These are phyloP conservation scores for Ilex asprella DNA, from an alignment of 257 asterid genomes.

Conservation along the genomic window DNA sequence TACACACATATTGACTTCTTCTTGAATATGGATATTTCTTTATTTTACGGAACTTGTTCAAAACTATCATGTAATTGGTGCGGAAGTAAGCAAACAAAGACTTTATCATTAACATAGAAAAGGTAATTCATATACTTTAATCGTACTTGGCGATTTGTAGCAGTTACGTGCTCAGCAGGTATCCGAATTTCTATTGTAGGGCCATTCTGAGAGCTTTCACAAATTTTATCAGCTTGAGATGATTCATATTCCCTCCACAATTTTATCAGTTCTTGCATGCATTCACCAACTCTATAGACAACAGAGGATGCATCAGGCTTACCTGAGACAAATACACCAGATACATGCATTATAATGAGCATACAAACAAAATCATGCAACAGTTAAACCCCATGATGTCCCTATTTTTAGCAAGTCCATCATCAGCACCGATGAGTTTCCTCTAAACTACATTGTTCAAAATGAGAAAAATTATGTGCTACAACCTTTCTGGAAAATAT, in stretches of 20 bases:
- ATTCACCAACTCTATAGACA: conserved; percentile 81
- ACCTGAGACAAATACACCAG: conserved; percentile 37
- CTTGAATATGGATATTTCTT: too few relatives aligned
- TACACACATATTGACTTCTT: too few relatives aligned
- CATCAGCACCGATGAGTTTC: not conserved
- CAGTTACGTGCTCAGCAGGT: conserved; percentile 94
- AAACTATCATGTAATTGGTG: too few relatives aligned
- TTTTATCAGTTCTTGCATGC: conserved; percentile 77
- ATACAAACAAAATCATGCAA: not conserved
- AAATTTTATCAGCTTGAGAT: conserved; percentile 50
- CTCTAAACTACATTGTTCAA: not conserved
- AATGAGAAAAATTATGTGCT: not conserved
- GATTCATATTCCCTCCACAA: conserved; percentile 72
- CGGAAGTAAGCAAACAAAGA: too few relatives aligned
- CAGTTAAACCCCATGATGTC: not conserved
- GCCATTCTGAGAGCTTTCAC: conserved; percentile 60
- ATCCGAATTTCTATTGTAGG: conserved; percentile 87
- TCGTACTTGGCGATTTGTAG: conserved; percentile 89
- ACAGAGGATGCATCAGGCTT: conserved; percentile 56
- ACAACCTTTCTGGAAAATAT: not conserved
- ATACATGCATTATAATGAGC: not conserved
- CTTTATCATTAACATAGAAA: conserved; percentile 6
- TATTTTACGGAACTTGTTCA: too few relatives aligned
- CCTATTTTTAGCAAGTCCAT: not conserved
- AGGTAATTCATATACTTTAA: conserved; percentile 9